Conservation (phyloP, 2,329 filamentous ascomycete species). For the Monilinia fructigena region DNA sequence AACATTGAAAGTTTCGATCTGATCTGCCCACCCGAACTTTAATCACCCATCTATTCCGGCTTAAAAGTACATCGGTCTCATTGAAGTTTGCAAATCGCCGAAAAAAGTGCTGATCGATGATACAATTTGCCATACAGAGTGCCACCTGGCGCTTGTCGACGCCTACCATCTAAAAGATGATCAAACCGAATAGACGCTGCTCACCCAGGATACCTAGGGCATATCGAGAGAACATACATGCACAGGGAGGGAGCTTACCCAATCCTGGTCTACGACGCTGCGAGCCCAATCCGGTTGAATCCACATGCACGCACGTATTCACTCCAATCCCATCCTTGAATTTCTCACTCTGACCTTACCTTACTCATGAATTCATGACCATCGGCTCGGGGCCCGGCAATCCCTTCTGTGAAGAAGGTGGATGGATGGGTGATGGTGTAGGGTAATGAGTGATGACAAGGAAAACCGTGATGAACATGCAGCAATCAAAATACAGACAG, state of each 20-base stretch:
- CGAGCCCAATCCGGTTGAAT: constrained; percentile 6
- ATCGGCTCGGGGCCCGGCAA: constrained; percentile 1
- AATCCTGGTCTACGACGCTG: constrained; percentile 8
- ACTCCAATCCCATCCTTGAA: not conserved
- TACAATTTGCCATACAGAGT: not conserved
- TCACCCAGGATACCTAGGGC: not conserved
- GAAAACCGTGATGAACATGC: not conserved
- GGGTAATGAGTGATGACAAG: not conserved
- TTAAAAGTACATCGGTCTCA: not conserved
- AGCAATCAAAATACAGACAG: not conserved
- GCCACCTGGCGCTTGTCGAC: constrained; percentile 5
- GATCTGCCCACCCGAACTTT: no score
- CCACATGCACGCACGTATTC: not conserved
- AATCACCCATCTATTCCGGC: not conserved
- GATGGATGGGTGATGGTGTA: no score
- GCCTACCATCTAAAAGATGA: not conserved
- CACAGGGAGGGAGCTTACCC: not conserved
- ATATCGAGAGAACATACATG: not conserved
- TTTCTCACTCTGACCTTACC: not conserved
- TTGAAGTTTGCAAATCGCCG: not conserved
- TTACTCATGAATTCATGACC: constrained; percentile 4
- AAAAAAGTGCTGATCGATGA: not conserved
- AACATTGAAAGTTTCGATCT: no score
- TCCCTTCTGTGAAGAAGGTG: no score
- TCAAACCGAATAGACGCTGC: constrained; percentile 15